Conservation (phyloP, 805 yeast species). For the Candida tallmaniae region DNA sequence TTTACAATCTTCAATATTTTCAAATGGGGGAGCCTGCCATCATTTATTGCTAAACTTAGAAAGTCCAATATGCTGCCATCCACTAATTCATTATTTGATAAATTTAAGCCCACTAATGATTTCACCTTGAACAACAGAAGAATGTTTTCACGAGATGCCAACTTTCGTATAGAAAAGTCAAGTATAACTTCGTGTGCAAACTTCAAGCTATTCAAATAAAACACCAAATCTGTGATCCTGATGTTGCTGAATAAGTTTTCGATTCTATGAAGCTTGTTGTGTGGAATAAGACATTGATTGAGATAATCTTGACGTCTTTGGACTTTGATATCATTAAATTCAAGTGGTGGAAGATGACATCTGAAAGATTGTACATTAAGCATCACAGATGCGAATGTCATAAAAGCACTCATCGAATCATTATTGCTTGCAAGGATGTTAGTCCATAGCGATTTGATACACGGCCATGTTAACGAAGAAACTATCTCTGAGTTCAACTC, state of each 20-base stretch:
- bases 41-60: slow-evolving; percentile 15
- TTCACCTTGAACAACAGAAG: slow-evolving; percentile 23
- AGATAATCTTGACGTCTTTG: slow-evolving; percentile 2
- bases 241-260: slow-evolving; percentile 33
- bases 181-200: slow-evolving; percentile 18
- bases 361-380: slow-evolving; percentile 15
- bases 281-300: slow-evolving; percentile 4
- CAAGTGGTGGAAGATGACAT: slow-evolving; percentile 17
- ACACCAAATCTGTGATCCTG: slow-evolving; percentile 17
- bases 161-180: slow-evolving; percentile 20
- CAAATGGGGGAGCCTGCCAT: slow-evolving; percentile 15
- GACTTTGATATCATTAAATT: neutral
- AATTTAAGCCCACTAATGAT: slow-evolving; percentile 23
- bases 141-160: slow-evolving; percentile 18
- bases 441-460: slow-evolving; percentile 33
- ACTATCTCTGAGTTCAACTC: slow-evolving; percentile 17
- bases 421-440: slow-evolving; percentile 17
- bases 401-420: slow-evolving; percentile 28
- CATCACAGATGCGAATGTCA: slow-evolving; percentile 22
- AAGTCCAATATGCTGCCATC: slow-evolving; percentile 29
- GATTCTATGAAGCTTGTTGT: slow-evolving; percentile 22
- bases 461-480: slow-evolving; percentile 19
- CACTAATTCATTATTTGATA: slow-evolving; percentile 23
- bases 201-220: slow-evolving; percentile 14
- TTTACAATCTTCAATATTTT: slow-evolving; percentile 19